phyloP scores from a whole-genome alignment of 163 green algal species.

The Trebouxia gelatinosa region DNA sequence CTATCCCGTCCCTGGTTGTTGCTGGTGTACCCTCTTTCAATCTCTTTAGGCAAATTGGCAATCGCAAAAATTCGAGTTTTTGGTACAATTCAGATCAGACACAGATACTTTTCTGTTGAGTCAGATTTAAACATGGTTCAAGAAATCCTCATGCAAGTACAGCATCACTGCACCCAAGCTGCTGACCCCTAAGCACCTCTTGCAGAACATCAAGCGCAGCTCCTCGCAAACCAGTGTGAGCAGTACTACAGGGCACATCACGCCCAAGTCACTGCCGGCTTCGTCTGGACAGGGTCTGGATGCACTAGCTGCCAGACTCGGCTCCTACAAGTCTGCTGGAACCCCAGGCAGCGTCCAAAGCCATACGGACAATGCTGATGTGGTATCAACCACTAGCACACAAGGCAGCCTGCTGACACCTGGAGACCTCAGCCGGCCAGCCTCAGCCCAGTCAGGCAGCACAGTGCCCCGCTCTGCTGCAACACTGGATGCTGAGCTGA shows the following conservation, averaged over 20 bases:
- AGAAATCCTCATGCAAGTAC: too few relatives aligned
- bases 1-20: too few relatives aligned
- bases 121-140: too few relatives aligned
- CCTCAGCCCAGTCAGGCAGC: background rate
- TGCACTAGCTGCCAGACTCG: too few relatives aligned
- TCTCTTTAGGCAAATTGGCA: too few relatives aligned
- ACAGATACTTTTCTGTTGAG: too few relatives aligned
- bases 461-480: conserved; percentile 21
- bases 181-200: conserved; percentile 57
- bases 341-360: background rate
- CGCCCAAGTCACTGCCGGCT: background rate
- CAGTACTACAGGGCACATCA: background rate
- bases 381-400: conserved; percentile 8
- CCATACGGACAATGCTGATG: conserved; percentile 7
- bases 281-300: too few relatives aligned
- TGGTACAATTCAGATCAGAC: too few relatives aligned
- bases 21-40: too few relatives aligned
- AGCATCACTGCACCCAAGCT: too few relatives aligned
- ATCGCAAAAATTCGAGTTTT: too few relatives aligned
- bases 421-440: background rate
- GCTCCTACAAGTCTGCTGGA: background rate
- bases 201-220: conserved; percentile 12
- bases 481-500: conserved; percentile 5
- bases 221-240: conserved; percentile 16
- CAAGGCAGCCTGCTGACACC: conserved; percentile 5